Base-by-base conservation (phyloP, 805 yeast genomes). In the Saccharomycopsis lassenensis region DNA sequence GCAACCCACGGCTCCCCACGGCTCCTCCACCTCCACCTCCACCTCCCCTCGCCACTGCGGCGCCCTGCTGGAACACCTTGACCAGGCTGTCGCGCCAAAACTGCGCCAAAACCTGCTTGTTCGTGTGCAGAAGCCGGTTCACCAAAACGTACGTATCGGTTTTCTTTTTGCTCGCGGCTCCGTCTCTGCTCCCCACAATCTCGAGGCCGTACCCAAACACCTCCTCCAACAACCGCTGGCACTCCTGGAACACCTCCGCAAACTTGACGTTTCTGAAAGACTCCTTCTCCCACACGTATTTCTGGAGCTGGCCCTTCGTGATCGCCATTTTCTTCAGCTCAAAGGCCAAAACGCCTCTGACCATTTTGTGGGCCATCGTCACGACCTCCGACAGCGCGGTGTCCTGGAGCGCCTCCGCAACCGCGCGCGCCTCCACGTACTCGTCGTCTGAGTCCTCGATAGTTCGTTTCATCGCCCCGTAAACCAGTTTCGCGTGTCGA, bases 341-440 rank as follows among this genome's bases (percentile, higher is more conserved):
- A 8, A 43, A 16, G 6, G 45, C 39, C 3, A 43, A 29, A 1
- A 40, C 42, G 6, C 37, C 44, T 12, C 46, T 28, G 6, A 35
- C 45, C 42, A 43, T 41, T 11, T 40, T 40, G 18, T 29, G 14
- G 2, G 46, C 46, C 45, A 39, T 36, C 8, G 36, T 34, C 12
- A 26, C 20, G 20, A 31, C 36, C 6, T 31, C 28, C 26, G 24
- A 11, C 25, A 7, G 19, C 32, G 14, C 28, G 7, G 19, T 26
- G 16, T 18, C 31, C 14, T 12, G 10, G 29, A 12, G 16, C 8
- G 7, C 26, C 14, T 8, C n/a, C 26, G 16, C 17, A 24, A 22
- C 14, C 34, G 34, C 14, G 8, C 11, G 7, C 34, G 14, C 16
- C 14, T 11, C 30, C 17, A 11, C 14, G 8, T n/a, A n/a, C n/a